Evolutionary conservation across 2,329 filamentous ascomycete species (phyloP).

Genomic region (Aspergillus arachidicola): DNA sequence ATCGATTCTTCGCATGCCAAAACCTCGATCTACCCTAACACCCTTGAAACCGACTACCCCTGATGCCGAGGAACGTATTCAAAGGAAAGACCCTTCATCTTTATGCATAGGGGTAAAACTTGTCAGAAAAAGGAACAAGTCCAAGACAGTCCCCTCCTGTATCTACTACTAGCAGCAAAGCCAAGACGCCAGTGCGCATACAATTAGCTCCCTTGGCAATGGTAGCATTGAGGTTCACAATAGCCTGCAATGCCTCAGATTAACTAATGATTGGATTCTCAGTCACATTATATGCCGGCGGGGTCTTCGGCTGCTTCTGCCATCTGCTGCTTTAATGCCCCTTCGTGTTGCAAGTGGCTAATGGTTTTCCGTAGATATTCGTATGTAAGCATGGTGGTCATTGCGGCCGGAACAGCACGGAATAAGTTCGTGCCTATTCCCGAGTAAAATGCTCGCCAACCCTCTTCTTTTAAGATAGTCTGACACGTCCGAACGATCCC

Average conservation of each 20-base stretch:
- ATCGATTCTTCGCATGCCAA: conserved; percentile 7
- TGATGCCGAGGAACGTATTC: conserved; percentile 8
- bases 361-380: conserved; percentile 69
- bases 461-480: conserved; percentile 86
- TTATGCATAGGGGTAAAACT: neutral
- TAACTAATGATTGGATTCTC: neutral
- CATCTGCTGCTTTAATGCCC: conserved; percentile 33
- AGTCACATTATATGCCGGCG: conserved; percentile 21
- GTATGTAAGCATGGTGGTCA: conserved; percentile 97
- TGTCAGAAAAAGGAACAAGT: neutral
- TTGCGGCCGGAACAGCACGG: conserved; percentile 89
- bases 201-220: neutral
- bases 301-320: conserved; percentile 20
- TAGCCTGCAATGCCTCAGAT: neutral
- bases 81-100: neutral
- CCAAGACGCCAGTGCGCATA: neutral
- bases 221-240: neutral
- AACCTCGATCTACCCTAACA: conserved; percentile 4
- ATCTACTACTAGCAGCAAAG: neutral
- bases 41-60: conserved; percentile 6
- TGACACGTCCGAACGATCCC: conserved; percentile 81
- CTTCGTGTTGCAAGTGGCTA: conserved; percentile 57
- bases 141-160: neutral
- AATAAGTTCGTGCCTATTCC: conserved; percentile 98
- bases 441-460: conserved; percentile 95